Base-by-base conservation (phyloP, 345 rosid genomes). In the Populus davidiana region DNA sequence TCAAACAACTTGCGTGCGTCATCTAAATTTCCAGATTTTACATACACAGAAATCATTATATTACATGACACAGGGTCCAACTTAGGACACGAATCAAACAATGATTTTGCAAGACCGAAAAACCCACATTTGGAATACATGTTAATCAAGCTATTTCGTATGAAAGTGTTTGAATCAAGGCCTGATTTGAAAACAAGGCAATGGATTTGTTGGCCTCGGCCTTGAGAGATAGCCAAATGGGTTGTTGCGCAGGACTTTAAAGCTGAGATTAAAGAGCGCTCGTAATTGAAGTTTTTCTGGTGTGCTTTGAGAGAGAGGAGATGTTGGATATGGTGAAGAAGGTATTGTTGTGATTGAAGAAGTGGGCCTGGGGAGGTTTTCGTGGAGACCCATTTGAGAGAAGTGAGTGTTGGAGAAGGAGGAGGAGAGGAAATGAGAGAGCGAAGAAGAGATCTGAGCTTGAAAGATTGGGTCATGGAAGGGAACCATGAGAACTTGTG, bases 121-220 rank as follows among this genome's bases (percentile, higher is more conserved):
- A 81, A 39, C 62, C 88, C 85, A 67, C 93, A 90, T 83, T 87
- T 94, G 1, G 90, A 85, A 75, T 94, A 93, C 92, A 94, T 74
- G 77, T 90, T 91, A 54, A 90, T 87, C 75, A 92, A 85, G 71
- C 97, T 91, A 75, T 93, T 94, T 29, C 77, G 81, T 31, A 94
- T 78, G 71, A 86, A 92, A 74, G 87, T 80, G 84, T 91, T 91
- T 6, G 89, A 89, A 38, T 73, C 78, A n/a, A 87, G 79, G 78
- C 97, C 97, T 0, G 87, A 86, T 71, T 89, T 91, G 20, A 89
- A 75, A 41, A 84, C 79, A 23, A 81, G 76, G 83, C 87, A 74
- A 56, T 94, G 98, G 66, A 88, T 79, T 79, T 83, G 86, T 47
- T 76, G 88, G 47, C 94, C 94, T 68, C 69, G 50, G 50, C 50